Conservation (phyloP, 1,284 basidiomycete species). For the Naganishia sp. region DNA sequence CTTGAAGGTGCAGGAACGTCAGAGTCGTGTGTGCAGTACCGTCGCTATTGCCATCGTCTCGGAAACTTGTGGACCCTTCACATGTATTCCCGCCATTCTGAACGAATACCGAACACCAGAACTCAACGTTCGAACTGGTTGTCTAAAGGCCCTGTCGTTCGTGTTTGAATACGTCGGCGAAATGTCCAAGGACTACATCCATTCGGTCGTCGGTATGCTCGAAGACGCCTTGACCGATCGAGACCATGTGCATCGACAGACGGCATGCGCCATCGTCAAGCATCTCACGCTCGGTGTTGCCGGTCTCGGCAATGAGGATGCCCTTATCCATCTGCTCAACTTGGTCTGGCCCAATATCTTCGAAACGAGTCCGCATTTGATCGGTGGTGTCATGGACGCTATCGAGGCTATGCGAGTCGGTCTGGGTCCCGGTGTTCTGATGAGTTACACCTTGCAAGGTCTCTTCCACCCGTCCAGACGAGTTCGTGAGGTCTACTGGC, state of each 20-base stretch:
- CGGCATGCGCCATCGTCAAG: constrained; percentile 98
- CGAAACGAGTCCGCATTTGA: constrained; percentile 97
- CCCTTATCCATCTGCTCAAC: constrained; percentile 96
- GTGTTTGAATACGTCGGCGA: constrained; percentile 99
- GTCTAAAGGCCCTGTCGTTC: constrained; percentile 96
- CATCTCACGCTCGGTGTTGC: constrained; percentile 96
- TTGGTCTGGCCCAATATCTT: constrained; percentile 99
- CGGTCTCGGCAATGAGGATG: constrained; percentile 95
- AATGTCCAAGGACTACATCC: constrained; percentile 96
- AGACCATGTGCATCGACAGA: constrained; percentile 97
- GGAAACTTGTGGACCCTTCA: constrained; percentile 98
- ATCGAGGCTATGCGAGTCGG: constrained; percentile 96
- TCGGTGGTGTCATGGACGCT: constrained; percentile 93
- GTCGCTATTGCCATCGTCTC: constrained; percentile 96
- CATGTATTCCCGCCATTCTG: constrained; percentile 96
- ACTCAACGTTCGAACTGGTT: constrained; percentile 98
- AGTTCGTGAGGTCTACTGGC: constrained; percentile 94
- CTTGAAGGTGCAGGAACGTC: constrained; percentile 95
- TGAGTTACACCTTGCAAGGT: constrained; percentile 81
- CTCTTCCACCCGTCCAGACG: constrained; percentile 94
- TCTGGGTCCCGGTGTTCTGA: constrained; percentile 85
- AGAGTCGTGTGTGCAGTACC: constrained; percentile 97
- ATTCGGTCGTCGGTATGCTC: constrained; percentile 94
- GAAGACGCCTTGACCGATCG: constrained; percentile 98
- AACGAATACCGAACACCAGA: constrained; percentile 99